Conservation (phyloP, 148 eudicot species). For the Vaccinium macrocarpon region DNA sequence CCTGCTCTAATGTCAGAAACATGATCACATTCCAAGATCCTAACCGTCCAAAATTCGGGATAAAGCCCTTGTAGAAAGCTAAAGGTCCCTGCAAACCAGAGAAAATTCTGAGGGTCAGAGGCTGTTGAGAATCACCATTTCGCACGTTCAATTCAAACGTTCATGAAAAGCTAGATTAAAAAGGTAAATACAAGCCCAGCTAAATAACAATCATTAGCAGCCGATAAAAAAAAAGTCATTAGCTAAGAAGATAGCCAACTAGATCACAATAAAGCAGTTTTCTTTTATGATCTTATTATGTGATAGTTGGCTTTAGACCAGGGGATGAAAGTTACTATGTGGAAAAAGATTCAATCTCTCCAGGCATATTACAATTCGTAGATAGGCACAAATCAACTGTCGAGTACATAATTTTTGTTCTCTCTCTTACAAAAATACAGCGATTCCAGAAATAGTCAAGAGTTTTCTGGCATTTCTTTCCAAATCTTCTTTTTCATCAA, state of each 20-base stretch:
- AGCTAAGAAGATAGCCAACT: neutral
- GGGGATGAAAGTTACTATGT: neutral
- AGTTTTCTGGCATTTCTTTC: neutral
- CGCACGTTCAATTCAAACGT: neutral
- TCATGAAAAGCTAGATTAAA: neutral
- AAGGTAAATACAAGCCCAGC: neutral
- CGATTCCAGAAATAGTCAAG: neutral
- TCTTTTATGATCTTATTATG: neutral
- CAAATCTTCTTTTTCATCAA: neutral
- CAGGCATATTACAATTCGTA: neutral
- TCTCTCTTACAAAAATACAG: neutral
- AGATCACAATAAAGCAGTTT: too few species aligned
- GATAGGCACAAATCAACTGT: neutral
- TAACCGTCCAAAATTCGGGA: conserved; percentile 90
- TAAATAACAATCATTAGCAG: neutral
- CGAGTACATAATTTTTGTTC: too few species aligned
- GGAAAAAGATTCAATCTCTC: neutral
- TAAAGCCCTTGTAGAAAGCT: conserved; percentile 93
- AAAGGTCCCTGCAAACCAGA: conserved; percentile 84
- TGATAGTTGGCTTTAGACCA: neutral
- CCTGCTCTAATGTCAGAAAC: conserved; percentile 99
- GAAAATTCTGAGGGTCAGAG: neutral
- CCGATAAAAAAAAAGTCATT: neutral
- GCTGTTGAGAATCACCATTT: neutral
- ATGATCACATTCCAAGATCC: conserved; percentile 99